A percentile compares a stretch with the other conserved stretches of the same genome.
Evolutionary conservation across 495 filamentous ascomycete species (phyloP).

Genomic region (Penicillium coffeae): DNA sequence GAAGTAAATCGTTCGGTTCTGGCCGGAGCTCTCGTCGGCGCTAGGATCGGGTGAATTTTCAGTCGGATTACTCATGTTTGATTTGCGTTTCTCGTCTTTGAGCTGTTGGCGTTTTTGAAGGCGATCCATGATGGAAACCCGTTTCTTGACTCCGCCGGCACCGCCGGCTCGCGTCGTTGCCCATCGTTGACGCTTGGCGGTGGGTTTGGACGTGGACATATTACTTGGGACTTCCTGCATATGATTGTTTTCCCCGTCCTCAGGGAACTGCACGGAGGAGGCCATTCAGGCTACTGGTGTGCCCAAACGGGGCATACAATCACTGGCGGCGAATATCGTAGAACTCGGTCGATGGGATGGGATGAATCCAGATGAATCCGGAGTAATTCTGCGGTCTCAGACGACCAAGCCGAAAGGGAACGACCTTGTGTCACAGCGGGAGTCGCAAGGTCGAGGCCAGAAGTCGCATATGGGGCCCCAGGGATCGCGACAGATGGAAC

Average conservation of each 20-base stretch:
- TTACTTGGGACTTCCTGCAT: conserved; percentile 41
- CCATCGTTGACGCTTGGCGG: conserved; percentile 75
- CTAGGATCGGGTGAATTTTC: conserved; percentile 40
- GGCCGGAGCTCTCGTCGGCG: conserved; percentile 33
- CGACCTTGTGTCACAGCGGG: conserved; percentile 2
- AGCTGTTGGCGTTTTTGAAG: conserved; percentile 57
- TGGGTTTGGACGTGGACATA: conserved; percentile 30
- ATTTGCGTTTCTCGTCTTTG: conserved; percentile 67
- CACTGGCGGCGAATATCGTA: conserved; percentile 16
- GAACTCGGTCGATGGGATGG: conserved; percentile 10
- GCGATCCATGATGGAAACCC: conserved; percentile 77
- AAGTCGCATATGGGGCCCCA: conserved; percentile 10
- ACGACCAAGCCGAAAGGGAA: not conserved
- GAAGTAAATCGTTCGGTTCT: conserved; percentile 68
- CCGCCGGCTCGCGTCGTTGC: conserved; percentile 80
- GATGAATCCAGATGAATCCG: conserved; percentile 21
- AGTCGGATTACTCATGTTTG: conserved; percentile 29
- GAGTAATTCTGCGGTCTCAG: conserved; percentile 23
- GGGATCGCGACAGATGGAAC: conserved; percentile 2
- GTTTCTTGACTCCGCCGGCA: conserved; percentile 70
- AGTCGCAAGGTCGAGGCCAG: not conserved
- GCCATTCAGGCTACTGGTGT: conserved; percentile 36
- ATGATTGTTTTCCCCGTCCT: conserved; percentile 21
- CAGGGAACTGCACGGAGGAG: conserved; percentile 27
- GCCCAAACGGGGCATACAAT: conserved; percentile 30